Percentiles rank a stretch among this genome's conserved stretches.
Conservation (phyloP, 331 rosid species). For the Rosa hybrid region DNA sequence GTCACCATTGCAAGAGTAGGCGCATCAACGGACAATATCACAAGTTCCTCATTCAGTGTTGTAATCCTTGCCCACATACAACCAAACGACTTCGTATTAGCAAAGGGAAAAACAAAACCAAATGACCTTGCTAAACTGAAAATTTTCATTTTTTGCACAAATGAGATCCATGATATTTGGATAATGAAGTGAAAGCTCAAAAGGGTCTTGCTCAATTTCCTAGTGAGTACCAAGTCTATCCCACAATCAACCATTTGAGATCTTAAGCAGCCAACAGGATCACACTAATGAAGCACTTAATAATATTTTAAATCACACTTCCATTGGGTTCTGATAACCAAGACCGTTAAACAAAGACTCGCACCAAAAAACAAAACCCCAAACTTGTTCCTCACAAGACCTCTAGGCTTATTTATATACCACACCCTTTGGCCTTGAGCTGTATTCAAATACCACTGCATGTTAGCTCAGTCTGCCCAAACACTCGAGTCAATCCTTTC, state of each 20-base stretch:
- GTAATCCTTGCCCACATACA: no score
- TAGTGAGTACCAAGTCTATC: neutral
- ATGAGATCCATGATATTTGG: neutral
- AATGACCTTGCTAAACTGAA: neutral
- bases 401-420: neutral
- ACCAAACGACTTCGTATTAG: no score
- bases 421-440: neutral
- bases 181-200: neutral
- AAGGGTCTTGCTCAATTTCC: neutral
- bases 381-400: neutral
- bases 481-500: neutral
- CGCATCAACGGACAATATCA: no score
- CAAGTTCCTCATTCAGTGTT: no score
- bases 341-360: neutral
- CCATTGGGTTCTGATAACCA: neutral
- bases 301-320: neutral
- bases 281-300: neutral
- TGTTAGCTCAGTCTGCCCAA: neutral
- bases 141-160: neutral
- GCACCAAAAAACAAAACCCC: neutral
- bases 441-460: neutral
- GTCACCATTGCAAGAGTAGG: no score
- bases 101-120: no score
- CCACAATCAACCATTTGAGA: neutral
- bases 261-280: neutral